Evolutionary conservation across 2,329 filamentous ascomycete genomes (phyloP).

Genomic region (Neocatenulostroma microsporum): DNA sequence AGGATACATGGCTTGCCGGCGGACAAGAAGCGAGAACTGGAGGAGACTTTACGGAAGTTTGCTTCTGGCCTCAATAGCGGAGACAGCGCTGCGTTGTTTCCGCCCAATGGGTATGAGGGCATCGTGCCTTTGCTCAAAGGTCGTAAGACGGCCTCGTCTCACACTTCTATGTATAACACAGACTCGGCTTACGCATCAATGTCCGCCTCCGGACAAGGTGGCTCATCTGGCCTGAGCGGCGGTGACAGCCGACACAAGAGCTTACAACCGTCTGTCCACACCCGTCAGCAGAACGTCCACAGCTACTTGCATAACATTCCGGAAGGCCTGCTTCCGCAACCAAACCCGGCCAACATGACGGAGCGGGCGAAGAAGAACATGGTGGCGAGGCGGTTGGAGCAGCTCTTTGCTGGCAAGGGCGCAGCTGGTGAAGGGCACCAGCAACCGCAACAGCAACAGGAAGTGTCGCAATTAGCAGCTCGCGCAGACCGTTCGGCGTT

Average conservation of each 20-base stretch:
- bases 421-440: slow-evolving; percentile 38
- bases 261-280: slow-evolving; percentile 21
- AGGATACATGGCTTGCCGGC: slow-evolving; percentile 66
- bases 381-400: slow-evolving; percentile 68
- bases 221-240: slow-evolving; percentile 32
- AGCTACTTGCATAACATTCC: slow-evolving; percentile 67
- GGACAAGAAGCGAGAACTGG: slow-evolving; percentile 67
- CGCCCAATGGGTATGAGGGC: slow-evolving; percentile 26
- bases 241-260: slow-evolving; percentile 22
- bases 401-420: slow-evolving; percentile 69
- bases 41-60: slow-evolving; percentile 64
- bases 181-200: slow-evolving; percentile 58
- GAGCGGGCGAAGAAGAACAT: slow-evolving; percentile 69
- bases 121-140: slow-evolving; percentile 44
- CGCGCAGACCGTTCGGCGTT: slow-evolving; percentile 36
- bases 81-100: slow-evolving; percentile 23
- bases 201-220: slow-evolving; percentile 40
- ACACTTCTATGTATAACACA: slow-evolving; percentile 37
- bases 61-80: slow-evolving; percentile 49
- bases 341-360: slow-evolving; percentile 48
- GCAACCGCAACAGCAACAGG: slow-evolving; percentile 49
- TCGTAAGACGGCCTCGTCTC: slow-evolving; percentile 54
- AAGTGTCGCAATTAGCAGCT: slow-evolving; percentile 50
- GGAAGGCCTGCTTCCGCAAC: slow-evolving; percentile 56
- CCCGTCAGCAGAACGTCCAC: slow-evolving; percentile 54